These are phyloP conservation scores for Kodamaea neixiangensis DNA, from an alignment of 805 yeast genomes.

Conservation along the genomic window DNA sequence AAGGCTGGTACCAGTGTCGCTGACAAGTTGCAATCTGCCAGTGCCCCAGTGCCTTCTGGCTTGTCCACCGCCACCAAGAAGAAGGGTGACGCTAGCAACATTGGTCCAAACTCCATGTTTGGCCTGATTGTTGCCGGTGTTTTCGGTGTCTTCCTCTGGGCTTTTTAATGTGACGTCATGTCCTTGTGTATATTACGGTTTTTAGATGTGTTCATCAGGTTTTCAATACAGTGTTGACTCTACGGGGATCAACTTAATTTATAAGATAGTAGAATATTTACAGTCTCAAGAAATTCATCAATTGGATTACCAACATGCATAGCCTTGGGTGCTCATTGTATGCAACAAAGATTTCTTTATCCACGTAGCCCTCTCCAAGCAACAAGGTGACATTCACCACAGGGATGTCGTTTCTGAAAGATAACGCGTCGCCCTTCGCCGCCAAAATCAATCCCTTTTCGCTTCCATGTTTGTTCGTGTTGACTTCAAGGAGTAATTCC, in stretches of 20 bases:
- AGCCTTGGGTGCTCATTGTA: constrained; percentile 4
- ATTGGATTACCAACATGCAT: constrained; percentile 3
- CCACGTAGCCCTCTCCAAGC: neutral
- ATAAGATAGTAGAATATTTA: no score
- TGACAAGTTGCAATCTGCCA: constrained; percentile 28
- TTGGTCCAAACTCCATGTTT: constrained; percentile 10
- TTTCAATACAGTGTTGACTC: neutral
- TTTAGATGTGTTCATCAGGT: neutral
- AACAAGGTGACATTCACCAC: constrained; percentile 17
- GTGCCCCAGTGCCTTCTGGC: constrained; percentile 20
- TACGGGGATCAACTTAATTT: neutral
- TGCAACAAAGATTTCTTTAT: neutral
- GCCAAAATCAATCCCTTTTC: no score
- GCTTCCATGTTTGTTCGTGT: neutral
- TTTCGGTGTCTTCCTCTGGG: constrained; percentile 13
- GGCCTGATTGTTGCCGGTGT: constrained; percentile 13
- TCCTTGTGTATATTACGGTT: constrained; percentile 1
- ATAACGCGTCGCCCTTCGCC: constrained; percentile 14
- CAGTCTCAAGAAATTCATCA: constrained; percentile 6
- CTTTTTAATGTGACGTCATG: constrained; percentile 3
- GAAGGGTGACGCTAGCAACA: constrained; percentile 20
- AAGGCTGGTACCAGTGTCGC: constrained; percentile 30
- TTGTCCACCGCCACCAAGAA: constrained; percentile 18
- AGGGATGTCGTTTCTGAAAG: constrained; percentile 13
- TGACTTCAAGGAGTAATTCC: constrained; percentile 1